Base-by-base conservation (phyloP, 2,329 filamentous ascomycete genomes). In the Aspergillus sp. region DNA sequence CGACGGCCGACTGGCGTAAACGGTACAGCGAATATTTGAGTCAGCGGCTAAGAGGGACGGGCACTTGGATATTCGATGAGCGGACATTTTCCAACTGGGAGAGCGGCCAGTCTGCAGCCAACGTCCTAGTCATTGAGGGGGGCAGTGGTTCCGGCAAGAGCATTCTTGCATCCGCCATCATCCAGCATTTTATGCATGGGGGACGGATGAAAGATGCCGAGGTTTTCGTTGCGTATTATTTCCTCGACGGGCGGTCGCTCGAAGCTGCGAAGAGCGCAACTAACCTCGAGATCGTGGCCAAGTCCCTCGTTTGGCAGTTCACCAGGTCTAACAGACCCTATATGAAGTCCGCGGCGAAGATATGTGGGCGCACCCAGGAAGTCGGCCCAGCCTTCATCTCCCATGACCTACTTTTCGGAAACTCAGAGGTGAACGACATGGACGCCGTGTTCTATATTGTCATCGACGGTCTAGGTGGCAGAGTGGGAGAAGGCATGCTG, bases 241-340 rank as follows among this genome's bases (percentile, higher is more conserved):
- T 33, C 12, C 12, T 39, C 3, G 27, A 32, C 12, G 14, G 30
- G 11, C 28, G 13, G 13, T n/a, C n/a, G n/a, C n/a, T n/a, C n/a
- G n/a, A n/a, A n/a, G n/a, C n/a, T n/a, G n/a, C n/a, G n/a, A 26
- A 36, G 10, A 17, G 11, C 5, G 27, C 33, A 8, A 4, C 26
- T 3, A 30, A 30, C 4, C 20, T 39, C 12, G 37, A 33, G 8
- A n/a, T 11, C 1, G 16, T 39, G 8, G 33, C 19, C 17, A 39
- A 36, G n/a, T 36, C 37, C 6, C 5, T 39, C 11, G 27, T 36
- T 19, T 39, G 37, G 37, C 37, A 39, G 15, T 39, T 33, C 14
- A 30, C 37, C 3, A 15, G 36, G 5, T 29, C 16, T 14, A 33
- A 39, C 24, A 17, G 15, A 4, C 34, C 37, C 7, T 39, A 36